phyloP scores from a whole-genome alignment of 495 filamentous ascomycete genomes.

The Daldinia bambusicola region DNA sequence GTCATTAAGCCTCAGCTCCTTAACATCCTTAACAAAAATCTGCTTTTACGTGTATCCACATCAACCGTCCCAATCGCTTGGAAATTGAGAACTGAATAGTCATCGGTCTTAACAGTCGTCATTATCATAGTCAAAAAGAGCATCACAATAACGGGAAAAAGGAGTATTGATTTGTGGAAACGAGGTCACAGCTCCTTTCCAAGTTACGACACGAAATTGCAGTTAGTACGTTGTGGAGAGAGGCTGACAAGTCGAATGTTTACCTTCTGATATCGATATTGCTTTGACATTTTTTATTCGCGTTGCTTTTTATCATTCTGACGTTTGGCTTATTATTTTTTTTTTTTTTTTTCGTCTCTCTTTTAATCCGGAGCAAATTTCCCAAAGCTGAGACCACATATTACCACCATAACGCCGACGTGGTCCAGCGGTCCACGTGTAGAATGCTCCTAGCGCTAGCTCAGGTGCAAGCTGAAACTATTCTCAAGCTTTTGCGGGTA shows the following conservation, averaged over 20 bases:
- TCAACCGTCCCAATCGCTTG: neutral
- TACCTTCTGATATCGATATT: slow-evolving; percentile 15
- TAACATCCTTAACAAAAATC: neutral
- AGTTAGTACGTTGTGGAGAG: slow-evolving; percentile 14
- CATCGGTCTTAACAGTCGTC: slow-evolving; percentile 1
- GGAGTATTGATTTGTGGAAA: slow-evolving; percentile 6
- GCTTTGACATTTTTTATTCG: slow-evolving; percentile 23
- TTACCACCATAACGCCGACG: slow-evolving; percentile 9
- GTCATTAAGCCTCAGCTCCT: neutral
- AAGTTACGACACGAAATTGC: slow-evolving; percentile 18
- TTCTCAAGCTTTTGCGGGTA: slow-evolving; percentile 21
- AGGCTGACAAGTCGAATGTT: slow-evolving; percentile 15
- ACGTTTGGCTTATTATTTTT: neutral
- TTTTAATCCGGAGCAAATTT: slow-evolving; percentile 1
- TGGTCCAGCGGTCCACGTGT: slow-evolving; percentile 6
- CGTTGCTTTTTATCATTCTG: too few relatives aligned
- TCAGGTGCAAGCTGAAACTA: slow-evolving; percentile 24
- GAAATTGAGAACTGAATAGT: neutral
- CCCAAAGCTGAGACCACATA: slow-evolving; percentile 4
- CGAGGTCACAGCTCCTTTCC: slow-evolving; percentile 4
- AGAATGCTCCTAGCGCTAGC: slow-evolving; percentile 35
- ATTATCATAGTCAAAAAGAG: neutral
- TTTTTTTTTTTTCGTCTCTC: slow-evolving; percentile 10
- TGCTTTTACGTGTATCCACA: neutral
- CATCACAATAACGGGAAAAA: slow-evolving; percentile 8